phyloP scores from a whole-genome alignment of 257 asterid species.

The Jasminum sambac region DNA sequence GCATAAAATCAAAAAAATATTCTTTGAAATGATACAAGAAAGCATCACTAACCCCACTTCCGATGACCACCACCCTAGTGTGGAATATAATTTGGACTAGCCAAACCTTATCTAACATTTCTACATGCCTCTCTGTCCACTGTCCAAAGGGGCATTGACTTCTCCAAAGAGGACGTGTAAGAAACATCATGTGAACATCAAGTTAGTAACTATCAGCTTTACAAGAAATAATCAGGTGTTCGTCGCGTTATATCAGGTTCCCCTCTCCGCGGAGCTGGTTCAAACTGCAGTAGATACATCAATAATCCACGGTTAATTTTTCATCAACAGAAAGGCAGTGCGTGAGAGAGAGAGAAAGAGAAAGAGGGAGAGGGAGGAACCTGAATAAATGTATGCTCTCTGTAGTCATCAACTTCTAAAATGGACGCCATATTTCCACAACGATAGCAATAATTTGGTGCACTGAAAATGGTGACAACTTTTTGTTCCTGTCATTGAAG shows the following conservation, averaged over 20 bases:
- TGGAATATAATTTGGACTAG: conserved; percentile 30
- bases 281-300: conserved; percentile 48
- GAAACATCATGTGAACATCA: conserved; percentile 13
- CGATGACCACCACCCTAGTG: conserved; percentile 29
- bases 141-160: conserved; percentile 18
- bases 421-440: conserved; percentile 90
- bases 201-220: conserved; percentile 28
- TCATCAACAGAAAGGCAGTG: not conserved
- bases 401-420: conserved; percentile 79
- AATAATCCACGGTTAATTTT: not conserved
- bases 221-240: conserved; percentile 75
- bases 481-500: conserved; percentile 62
- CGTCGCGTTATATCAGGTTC: conserved; percentile 78
- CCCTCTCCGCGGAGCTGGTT: conserved; percentile 86
- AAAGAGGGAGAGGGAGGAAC: conserved; percentile 29
- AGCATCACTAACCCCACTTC: conserved; percentile 32
- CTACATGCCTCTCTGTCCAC: conserved; percentile 41
- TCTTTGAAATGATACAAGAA: conserved; percentile 39
- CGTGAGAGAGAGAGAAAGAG: conserved; percentile 14
- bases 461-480: conserved; percentile 79
- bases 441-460: conserved; percentile 83
- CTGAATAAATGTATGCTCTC: conserved; percentile 76
- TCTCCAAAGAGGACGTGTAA: conserved; percentile 22
- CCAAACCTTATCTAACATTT: conserved; percentile 29
- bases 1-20: conserved; percentile 19